Percentiles rank a stretch among this genome's conserved stretches.
These are phyloP conservation scores for Lepidium sativum DNA, from an alignment of 345 rosid genomes.

Conservation along the genomic window DNA sequence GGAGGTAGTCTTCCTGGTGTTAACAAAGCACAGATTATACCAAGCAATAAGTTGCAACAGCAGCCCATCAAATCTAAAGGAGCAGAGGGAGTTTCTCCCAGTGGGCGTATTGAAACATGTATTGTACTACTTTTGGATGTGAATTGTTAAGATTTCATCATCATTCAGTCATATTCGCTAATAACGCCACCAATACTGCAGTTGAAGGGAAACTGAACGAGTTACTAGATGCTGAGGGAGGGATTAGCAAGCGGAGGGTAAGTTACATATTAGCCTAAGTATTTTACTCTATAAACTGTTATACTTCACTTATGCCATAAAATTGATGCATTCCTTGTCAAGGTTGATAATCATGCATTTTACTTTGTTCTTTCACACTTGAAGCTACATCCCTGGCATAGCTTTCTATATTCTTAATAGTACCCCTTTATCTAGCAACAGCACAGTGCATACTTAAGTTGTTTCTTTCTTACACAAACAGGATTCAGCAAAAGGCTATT, in stretches of 20 bases:
- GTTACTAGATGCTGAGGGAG: constrained; percentile 86
- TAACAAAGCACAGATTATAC: constrained; percentile 43
- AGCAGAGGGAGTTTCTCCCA: constrained; percentile 47
- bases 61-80: constrained; percentile 48
- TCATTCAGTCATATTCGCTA: not conserved
- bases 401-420: not conserved
- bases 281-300: not conserved
- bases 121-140: constrained; percentile 7
- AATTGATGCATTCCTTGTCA: not conserved
- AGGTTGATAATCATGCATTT: not conserved
- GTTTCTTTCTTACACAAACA: constrained; percentile 29
- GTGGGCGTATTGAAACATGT: constrained; percentile 86
- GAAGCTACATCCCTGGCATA: not conserved
- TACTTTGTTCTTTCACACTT: constrained; percentile 9
- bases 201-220: constrained; percentile 96
- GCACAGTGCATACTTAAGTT: constrained; percentile 5
- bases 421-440: not conserved
- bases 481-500: constrained; percentile 90
- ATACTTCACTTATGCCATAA: not conserved
- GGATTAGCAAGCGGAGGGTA: constrained; percentile 86
- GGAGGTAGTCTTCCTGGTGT: constrained; percentile 27
- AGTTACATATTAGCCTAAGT: constrained; percentile 24
- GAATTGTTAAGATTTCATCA: not conserved
- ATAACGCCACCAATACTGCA: constrained; percentile 29
- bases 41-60: constrained; percentile 43